Percentiles rank a stretch among this genome's conserved stretches.
Conservation (phyloP, 176 grass and related monocot species). For the Carex kokanica region DNA sequence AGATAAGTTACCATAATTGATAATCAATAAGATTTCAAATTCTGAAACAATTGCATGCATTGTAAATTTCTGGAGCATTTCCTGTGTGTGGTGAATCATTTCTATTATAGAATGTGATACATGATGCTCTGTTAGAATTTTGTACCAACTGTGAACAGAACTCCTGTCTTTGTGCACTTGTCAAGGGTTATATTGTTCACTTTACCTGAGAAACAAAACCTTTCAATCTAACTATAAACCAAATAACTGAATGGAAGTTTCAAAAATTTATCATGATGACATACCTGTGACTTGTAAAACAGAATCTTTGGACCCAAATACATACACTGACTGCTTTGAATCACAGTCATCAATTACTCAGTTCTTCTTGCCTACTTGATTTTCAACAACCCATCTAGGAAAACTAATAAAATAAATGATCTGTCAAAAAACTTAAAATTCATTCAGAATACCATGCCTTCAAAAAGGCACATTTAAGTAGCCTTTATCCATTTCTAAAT, state of each 20-base stretch:
- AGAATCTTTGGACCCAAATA: constrained; percentile 90
- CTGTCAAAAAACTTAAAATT: neutral
- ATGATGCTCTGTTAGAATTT: neutral
- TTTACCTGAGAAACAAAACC: constrained; percentile 57
- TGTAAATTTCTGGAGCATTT: too few relatives aligned
- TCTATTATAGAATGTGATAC: neutral
- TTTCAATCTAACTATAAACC: constrained; percentile 15
- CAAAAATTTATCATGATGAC: constrained; percentile 24
- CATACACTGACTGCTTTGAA: constrained; percentile 88
- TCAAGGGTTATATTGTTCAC: constrained; percentile 99
- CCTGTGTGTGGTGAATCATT: too few relatives aligned
- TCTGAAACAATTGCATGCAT: too few relatives aligned
- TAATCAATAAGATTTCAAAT: too few relatives aligned
- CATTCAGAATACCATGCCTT: constrained; percentile 9
- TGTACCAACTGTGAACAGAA: constrained; percentile 75
- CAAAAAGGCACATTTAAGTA: constrained; percentile 3
- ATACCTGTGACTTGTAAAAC: constrained; percentile 95
- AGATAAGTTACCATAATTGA: too few relatives aligned
- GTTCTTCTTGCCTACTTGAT: constrained; percentile 83
- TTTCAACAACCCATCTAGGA: constrained; percentile 85
- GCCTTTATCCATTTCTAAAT: neutral
- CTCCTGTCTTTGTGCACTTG: constrained; percentile 90
- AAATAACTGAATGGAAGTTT: constrained; percentile 16
- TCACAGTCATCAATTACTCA: constrained; percentile 92
- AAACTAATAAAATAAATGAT: constrained; percentile 5